Base-by-base conservation (phyloP, 192 early-diverging fungal genomes). In the Entrophospora sp. region DNA sequence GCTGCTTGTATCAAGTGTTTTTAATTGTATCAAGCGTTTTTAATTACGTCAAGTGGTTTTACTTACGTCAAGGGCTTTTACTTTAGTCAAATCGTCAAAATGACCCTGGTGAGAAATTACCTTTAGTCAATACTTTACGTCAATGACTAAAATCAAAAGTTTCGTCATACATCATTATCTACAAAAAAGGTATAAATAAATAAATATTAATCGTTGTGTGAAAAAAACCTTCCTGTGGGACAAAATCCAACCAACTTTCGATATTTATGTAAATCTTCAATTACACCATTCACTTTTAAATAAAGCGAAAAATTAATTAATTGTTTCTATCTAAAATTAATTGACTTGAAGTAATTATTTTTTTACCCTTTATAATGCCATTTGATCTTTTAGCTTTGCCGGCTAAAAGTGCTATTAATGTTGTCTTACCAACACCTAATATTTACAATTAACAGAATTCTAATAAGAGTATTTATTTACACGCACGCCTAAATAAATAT, bases 221-320 rank as follows among this genome's bases (percentile, higher is more conserved):
- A 28, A 8, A 0, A 31, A 12, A 32, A 7, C 34, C 55, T 34
- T 49, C 89, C 88, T 68, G 89, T 87, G 0, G 87, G 85, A 1
- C 89, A 87, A 71, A 76, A 89, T 27, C 88, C 88, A 63, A 87
- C 84, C 25, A 89, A 64, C 69, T 87, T 89, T 24, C 75, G 67
- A 64, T 85, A 89, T 27, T 79, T 67, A 38, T 77, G 75, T 6
- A 89, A 70, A 32, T 86, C 79, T 22, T 83, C 80, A 8, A 72
- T 71, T 27, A 61, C 66, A 18, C 85, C 83, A 65, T 88, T 87
- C 35, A 89, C 55, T 31, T 53, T 16, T 53, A n/a, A n/a, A n/a
- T n/a, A n/a, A n/a, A n/a, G n/a, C n/a, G n/a, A n/a, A n/a, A n/a
- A n/a, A 53, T 24, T 10, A 46, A 16, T 22, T 46, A 22, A 22